phyloP scores from a whole-genome alignment of 2,329 filamentous ascomycete species.

The Penicillium sp. region DNA sequence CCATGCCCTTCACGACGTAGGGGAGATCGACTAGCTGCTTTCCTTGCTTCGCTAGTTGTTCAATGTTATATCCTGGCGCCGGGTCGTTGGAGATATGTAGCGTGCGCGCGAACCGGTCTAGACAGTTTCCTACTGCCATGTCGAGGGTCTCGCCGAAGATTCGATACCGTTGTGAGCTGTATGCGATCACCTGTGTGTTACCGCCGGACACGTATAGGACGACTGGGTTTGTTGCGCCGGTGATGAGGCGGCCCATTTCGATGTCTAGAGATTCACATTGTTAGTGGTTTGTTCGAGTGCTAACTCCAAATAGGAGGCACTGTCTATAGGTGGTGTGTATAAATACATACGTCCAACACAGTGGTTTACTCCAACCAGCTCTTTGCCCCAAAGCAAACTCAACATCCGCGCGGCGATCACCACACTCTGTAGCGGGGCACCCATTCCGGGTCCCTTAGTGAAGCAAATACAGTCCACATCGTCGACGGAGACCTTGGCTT shows the following conservation, averaged over 20 bases:
- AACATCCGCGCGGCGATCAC: slow-evolving; percentile 82
- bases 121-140: slow-evolving; percentile 95
- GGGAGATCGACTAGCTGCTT: slow-evolving; percentile 78
- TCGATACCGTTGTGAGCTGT: slow-evolving; percentile 88
- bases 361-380: slow-evolving; percentile 94
- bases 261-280: slow-evolving; percentile 58
- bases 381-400: slow-evolving; percentile 77
- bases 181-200: slow-evolving; percentile 97
- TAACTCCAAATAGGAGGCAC: neutral
- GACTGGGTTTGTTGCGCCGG: slow-evolving; percentile 83
- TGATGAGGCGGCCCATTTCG: slow-evolving; percentile 95
- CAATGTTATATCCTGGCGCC: slow-evolving; percentile 96
- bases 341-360: slow-evolving; percentile 74
- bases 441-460: slow-evolving; percentile 95
- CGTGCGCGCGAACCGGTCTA: slow-evolving; percentile 91
- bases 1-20: slow-evolving; percentile 98
- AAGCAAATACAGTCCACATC: slow-evolving; percentile 93
- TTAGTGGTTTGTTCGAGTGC: slow-evolving; percentile 2
- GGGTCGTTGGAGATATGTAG: slow-evolving; percentile 92
- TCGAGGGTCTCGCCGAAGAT: slow-evolving; percentile 98
- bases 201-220: slow-evolving; percentile 94
- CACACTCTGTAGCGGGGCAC: slow-evolving; percentile 81
- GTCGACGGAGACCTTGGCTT: slow-evolving; percentile 59
- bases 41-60: slow-evolving; percentile 79
- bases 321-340: neutral